Evolutionary conservation across 2,329 filamentous ascomycete genomes (phyloP).

Genomic region (Monosporascus sp.): DNA sequence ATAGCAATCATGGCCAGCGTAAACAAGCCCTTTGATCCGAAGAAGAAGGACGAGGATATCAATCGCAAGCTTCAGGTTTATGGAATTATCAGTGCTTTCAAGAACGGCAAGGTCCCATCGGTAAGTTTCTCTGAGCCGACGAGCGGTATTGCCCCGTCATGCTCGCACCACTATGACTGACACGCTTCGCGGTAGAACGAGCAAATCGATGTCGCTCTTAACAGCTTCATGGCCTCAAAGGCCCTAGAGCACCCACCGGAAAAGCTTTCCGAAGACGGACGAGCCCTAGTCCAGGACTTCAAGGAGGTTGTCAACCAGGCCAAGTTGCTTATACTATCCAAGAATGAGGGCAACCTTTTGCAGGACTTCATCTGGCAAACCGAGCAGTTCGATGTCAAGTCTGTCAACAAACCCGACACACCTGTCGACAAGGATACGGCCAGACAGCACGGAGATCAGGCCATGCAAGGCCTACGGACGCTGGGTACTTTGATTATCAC

Average conservation of each 20-base stretch:
- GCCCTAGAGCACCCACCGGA: conserved; percentile 64
- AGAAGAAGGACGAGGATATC: conserved; percentile 79
- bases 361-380: conserved; percentile 98
- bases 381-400: conserved; percentile 63
- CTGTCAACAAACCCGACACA: conserved; percentile 55
- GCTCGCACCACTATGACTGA: conserved; percentile 5
- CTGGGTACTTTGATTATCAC: conserved; percentile 86
- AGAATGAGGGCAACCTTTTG: conserved; percentile 90
- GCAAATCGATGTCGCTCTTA: conserved; percentile 91
- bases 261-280: conserved; percentile 78
- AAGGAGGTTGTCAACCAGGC: conserved; percentile 77
- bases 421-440: conserved; percentile 72
- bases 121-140: conserved; percentile 44
- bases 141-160: background rate
- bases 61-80: conserved; percentile 94
- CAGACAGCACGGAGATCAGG: conserved; percentile 77
- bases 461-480: conserved; percentile 78
- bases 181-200: conserved; percentile 58
- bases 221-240: conserved; percentile 73
- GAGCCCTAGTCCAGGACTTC: conserved; percentile 70
- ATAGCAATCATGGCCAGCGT: conserved; percentile 38
- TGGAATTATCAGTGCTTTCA: conserved; percentile 81
- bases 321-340: conserved; percentile 75
- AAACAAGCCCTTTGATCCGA: conserved; percentile 68
- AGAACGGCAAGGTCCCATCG: conserved; percentile 84